Evolutionary conservation across 495 filamentous ascomycete genomes (phyloP), one percentile per base, ranked within the genome.

Genomic region (Clohesyomyces aquaticus): DNA sequence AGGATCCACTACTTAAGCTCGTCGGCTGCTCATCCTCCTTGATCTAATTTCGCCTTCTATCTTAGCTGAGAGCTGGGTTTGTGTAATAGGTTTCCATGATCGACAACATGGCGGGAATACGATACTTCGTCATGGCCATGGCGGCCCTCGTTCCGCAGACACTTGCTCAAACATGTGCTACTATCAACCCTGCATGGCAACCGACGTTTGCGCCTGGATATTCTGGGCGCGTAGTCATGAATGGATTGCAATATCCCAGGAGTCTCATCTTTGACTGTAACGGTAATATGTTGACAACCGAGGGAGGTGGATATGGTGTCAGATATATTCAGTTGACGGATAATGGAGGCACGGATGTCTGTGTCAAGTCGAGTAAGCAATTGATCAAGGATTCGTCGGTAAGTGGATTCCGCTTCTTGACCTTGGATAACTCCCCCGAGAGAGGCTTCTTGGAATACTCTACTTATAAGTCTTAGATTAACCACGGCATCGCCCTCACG

Each of bases 221-320:
- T 74, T 69, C 71, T 1, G 79, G 79, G 16, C 75, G 80, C 27
- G 76, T 89, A 11, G 72, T 88, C 10, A 81, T 78, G 22, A 78
- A 75, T 0, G 78, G 78, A 2, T 71, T 90, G 25, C 63, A 65
- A 0, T 72, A 55, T 3, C 87, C 88, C 16, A 80, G 87, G 6
- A 77, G 82, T 19, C 75, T 90, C 46, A 70, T 81, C 2, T 80
- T 89, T 59, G 87, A 90, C 68, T 66, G 38, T 12, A 65, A 69
- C 2, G 85, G 86, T 0, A 81, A 80, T 21, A 74, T 90, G 10
- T 75, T 90, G 0, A 81, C 88, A n/a, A 76, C 88, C 1, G 76
- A 88, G 53, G 46, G 75, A 12, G 76, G 78, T 8, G 23, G 27
- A 1, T 86, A 86, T 3, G 78, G 90, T 62, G 76, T 72, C 0